Base-by-base conservation (phyloP, 257 asterid genomes). In the Jasminum sambac region DNA sequence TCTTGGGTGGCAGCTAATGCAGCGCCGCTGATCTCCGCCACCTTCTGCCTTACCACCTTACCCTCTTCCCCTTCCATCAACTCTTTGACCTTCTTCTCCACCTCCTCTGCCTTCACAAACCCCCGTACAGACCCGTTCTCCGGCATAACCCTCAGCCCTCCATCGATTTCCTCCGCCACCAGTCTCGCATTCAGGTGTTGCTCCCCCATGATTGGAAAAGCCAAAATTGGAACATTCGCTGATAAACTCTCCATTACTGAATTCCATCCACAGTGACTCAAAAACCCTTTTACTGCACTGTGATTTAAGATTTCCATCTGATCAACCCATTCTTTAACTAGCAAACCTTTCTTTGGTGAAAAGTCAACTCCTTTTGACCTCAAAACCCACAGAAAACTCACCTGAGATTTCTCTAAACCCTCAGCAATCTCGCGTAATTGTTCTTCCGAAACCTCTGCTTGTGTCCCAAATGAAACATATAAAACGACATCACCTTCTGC, bases 191-290 rank as follows among this genome's bases (percentile, higher is more conserved):
- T 90, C 66, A 88, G 0, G 21, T 86, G 92, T 68, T 90, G 96
- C 44, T 90, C 96, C 55, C 96, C 97, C 82, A 89, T 85, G 34
- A 89, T 72, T 9, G 97, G 96, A 70, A 89, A 12, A 4, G 90
- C 95, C 0, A 90, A 66, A 12, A 90, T 74, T 11, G 97, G 92
- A 12, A 89, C 90, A 0, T 79, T 80, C 24, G 87, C 83, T 44
- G 74, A 75, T 42, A 89, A 42, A 63, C 95, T 80, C 63, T 90
- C 97, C 63, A 66, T 13, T 66, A 84, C 87, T 10, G 97, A 90
- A 71, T 90, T 90, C 95, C 96, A 90, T 66, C 97, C 97, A 17
- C 97, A 90, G 58, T 91, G 96, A 68, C 92, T 85, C 79, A 91
- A 50, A 71, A 87, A 85, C 63, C 91, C 92, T 8, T 67, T 74